Base-by-base conservation (phyloP, 176 grass and related monocot species). In the Poa pratensis region DNA sequence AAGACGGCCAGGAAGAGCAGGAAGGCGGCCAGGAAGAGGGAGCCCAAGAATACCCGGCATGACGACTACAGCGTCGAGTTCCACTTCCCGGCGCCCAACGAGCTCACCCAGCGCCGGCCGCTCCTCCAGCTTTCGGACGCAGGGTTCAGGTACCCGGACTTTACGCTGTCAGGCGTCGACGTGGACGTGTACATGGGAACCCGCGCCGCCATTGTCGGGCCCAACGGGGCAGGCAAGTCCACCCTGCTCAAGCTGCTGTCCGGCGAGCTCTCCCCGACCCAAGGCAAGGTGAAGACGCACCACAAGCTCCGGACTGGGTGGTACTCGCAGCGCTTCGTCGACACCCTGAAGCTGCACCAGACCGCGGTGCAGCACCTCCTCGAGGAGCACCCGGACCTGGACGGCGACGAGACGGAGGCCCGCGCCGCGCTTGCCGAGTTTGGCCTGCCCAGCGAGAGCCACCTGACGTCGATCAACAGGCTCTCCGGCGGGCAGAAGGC, bases 241-340 rank as follows among this genome's bases (percentile, higher is more conserved):
- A 94, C 92, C 13, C 77, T 94, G 69, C 83, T 89, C 28, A 94
- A 94, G 52, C 75, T 94, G 62, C 84, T 94, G 2, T 89, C 92
- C 8, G 86, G 89, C 32, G 92, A 94, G 57, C 79, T 94, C 18
- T 75, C 85, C 16, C 89, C 89, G 30, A 68, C 86, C 0, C 86
- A 94, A 69, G 92, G 92, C 69, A 89, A 94, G 83, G 80, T 91
- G 28, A 86, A 80, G 28, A 58, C 86, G 69, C 90, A 89, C 63
- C 89, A 91, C 83, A 94, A 94, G 42, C 85, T 94, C 28, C 63
- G 86, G 53, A 94, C 88, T 67, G 92, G 89, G 53, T 48, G 92
- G 16, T 94, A 94, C 50, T 94, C 92, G 5, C 92, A 94, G 78
- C 92, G 89, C 68, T 94, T 94, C 71, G 86, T 94, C 24, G 92